A percentile compares a stretch with the other conserved stretches of the same genome.
Conservation (phyloP, 345 rosid species). For the Sonneratia alba region DNA sequence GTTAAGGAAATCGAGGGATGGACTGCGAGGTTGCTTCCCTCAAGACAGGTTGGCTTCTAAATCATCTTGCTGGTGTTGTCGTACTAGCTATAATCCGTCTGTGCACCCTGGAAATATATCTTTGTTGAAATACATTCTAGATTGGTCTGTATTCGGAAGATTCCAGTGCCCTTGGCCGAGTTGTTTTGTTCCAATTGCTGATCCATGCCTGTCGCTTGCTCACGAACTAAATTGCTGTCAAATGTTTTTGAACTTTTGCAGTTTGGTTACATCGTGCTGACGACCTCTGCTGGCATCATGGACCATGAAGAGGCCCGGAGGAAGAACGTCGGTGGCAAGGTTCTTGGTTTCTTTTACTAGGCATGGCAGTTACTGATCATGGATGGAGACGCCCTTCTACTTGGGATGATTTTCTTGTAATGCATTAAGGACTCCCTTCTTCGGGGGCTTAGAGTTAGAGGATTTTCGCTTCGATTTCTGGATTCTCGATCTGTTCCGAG, state of each 20-base stretch:
- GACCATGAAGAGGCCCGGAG: slow-evolving; percentile 49
- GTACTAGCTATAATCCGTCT: background rate
- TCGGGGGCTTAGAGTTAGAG: background rate
- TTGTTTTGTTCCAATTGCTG: too few species aligned
- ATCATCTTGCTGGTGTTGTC: background rate
- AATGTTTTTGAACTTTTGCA: slow-evolving; percentile 12
- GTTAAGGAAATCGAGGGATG: slow-evolving; percentile 45
- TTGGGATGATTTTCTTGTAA: background rate
- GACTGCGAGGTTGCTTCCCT: slow-evolving; percentile 46
- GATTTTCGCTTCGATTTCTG: background rate
- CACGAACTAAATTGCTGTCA: background rate
- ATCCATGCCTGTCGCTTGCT: too few species aligned
- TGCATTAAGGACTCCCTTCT: background rate
- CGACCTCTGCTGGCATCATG: slow-evolving; percentile 46
- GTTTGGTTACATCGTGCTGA: slow-evolving; percentile 43
- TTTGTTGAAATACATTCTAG: background rate
- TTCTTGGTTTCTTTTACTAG: slow-evolving; percentile 42
- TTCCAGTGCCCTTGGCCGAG: too few species aligned
- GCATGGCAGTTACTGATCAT: background rate
- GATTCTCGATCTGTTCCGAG: background rate
- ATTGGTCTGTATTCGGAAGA: background rate
- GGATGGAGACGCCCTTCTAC: background rate
- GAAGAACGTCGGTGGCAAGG: slow-evolving; percentile 45
- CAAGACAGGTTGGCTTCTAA: slow-evolving; percentile 32
- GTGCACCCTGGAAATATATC: background rate